phyloP scores from a whole-genome alignment of 2,329 filamentous ascomycete genomes.

The Metarhizium robertsii region DNA sequence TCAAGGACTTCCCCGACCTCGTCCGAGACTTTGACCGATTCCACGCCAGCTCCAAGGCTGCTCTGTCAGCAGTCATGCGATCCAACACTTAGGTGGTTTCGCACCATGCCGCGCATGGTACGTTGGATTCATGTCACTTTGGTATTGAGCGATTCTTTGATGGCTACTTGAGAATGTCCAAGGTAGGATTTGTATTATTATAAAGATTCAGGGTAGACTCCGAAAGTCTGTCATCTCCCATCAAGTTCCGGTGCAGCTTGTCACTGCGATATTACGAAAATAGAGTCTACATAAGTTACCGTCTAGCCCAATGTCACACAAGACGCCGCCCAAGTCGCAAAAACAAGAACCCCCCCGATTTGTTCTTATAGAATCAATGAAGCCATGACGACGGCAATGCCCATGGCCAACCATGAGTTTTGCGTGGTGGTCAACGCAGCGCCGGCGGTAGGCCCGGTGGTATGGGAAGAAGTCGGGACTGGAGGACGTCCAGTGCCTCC shows the following conservation, averaged over 20 bases:
- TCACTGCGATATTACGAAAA: not conserved
- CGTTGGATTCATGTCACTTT: not conserved
- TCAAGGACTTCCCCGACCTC: constrained; percentile 18
- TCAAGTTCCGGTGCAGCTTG: not conserved
- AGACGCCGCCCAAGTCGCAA: not conserved
- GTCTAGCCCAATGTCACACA: not conserved
- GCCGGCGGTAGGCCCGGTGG: not conserved
- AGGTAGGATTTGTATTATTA: not conserved
- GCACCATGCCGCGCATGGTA: not conserved
- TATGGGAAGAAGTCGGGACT: not conserved
- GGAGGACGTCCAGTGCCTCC: constrained; percentile 1
- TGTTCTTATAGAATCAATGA: not conserved
- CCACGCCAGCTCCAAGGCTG: constrained; percentile 9
- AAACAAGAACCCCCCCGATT: not conserved
- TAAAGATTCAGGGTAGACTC: not conserved
- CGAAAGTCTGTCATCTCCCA: not conserved
- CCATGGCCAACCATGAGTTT: constrained; percentile 8
- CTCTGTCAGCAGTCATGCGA: constrained; percentile 1
- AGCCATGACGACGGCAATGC: constrained; percentile 6
- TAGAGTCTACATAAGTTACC: not conserved
- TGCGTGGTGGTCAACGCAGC: constrained; percentile 3
- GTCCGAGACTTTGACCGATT: constrained; percentile 19
- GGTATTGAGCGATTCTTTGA: not conserved
- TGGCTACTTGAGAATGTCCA: not conserved
- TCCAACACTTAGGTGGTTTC: not conserved